Conservation (phyloP, 1,284 basidiomycete species). For the Sanguinoderma infundibulare region DNA sequence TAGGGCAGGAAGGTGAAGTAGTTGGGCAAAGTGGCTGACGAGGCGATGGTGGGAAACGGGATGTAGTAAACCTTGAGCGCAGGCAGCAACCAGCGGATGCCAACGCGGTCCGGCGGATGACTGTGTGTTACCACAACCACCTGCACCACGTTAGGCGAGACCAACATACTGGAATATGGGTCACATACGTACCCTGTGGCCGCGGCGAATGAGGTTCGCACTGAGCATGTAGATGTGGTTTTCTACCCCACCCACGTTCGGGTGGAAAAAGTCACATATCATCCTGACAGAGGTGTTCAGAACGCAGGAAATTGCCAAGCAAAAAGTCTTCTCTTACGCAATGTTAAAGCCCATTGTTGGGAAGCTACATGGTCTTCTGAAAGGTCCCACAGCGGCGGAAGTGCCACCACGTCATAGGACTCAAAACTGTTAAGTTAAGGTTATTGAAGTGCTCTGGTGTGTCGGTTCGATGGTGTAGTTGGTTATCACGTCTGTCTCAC, state of each 20-base stretch:
- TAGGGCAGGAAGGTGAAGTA: constrained; percentile 94
- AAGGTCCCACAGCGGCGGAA: no score
- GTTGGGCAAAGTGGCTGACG: constrained; percentile 92
- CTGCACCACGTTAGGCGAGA: constrained; percentile 41
- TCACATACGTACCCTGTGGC: constrained; percentile 73
- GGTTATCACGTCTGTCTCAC: constrained; percentile 39
- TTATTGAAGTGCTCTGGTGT: neutral
- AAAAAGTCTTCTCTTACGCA: constrained; percentile 15
- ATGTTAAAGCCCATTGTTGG: constrained; percentile 27
- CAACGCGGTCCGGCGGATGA: constrained; percentile 83
- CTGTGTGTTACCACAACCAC: constrained; percentile 96
- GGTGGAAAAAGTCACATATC: constrained; percentile 98
- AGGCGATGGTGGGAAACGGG: constrained; percentile 87
- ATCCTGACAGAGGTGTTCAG: constrained; percentile 56
- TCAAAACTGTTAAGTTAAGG: no score
- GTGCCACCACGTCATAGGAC: no score
- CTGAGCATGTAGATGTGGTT: constrained; percentile 95
- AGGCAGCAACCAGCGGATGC: constrained; percentile 87
- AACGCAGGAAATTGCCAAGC: neutral
- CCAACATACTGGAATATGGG: no score
- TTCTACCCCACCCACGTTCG: constrained; percentile 94
- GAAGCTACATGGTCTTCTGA: neutral
- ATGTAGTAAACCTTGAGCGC: constrained; percentile 95
- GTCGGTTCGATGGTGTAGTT: constrained; percentile 37
- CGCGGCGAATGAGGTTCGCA: constrained; percentile 80